These are phyloP conservation scores for Venturia carpophila DNA, from an alignment of 2,329 filamentous ascomycete genomes.

Conservation along the genomic window DNA sequence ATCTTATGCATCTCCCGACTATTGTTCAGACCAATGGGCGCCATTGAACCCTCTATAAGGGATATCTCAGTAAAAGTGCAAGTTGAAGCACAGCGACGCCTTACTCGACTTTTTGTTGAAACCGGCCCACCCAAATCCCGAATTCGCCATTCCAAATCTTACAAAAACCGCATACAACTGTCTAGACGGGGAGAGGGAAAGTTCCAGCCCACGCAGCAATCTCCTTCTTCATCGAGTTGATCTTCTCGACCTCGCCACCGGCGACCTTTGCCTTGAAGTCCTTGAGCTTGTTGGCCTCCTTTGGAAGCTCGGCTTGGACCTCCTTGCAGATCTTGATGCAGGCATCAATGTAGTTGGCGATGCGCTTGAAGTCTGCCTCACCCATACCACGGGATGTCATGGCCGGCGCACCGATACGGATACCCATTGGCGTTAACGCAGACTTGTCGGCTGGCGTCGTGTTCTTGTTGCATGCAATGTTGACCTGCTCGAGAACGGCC, in stretches of 20 bases:
- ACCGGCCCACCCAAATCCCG: neutral
- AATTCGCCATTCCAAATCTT: neutral
- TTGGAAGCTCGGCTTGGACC: conserved; percentile 75
- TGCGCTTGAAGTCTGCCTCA: conserved; percentile 72
- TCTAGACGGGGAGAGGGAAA: conserved; percentile 81
- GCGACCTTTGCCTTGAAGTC: conserved; percentile 96
- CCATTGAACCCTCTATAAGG: neutral
- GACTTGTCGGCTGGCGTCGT: conserved; percentile 93
- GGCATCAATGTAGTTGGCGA: conserved; percentile 81
- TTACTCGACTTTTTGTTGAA: conserved; percentile 13
- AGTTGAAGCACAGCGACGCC: conserved; percentile 7
- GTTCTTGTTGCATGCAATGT: conserved; percentile 99
- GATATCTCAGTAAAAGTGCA: conserved; percentile 6
- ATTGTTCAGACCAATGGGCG: neutral
- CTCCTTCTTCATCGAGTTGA: conserved; percentile 80
- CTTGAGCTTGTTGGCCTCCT: conserved; percentile 99
- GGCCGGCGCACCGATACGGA: conserved; percentile 90
- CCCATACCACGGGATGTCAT: conserved; percentile 97
- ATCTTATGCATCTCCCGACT: neutral
- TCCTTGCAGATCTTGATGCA: conserved; percentile 86
- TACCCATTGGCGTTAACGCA: conserved; percentile 82
- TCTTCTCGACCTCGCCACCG: conserved; percentile 67
- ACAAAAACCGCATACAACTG: conserved; percentile 1
- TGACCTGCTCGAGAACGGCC: conserved; percentile 81
- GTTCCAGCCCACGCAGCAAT: conserved; percentile 76